phyloP scores from a whole-genome alignment of 768 basidiomycete species.

The Lentinula detonsa region DNA sequence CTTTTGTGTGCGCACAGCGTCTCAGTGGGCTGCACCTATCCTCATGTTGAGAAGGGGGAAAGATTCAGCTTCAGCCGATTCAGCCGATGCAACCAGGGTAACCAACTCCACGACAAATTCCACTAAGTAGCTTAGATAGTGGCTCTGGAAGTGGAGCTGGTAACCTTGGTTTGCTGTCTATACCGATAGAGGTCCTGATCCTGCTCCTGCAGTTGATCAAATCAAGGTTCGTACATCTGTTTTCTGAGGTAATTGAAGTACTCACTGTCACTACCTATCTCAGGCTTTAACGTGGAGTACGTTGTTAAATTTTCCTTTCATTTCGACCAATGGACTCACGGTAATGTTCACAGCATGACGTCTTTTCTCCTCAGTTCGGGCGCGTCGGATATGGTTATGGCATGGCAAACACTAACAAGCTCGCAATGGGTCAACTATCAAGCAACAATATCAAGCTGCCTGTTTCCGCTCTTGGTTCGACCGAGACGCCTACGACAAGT shows the following conservation, averaged over 20 bases:
- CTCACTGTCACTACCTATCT: neutral
- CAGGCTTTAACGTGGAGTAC: conserved; percentile 24
- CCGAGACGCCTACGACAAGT: conserved; percentile 35
- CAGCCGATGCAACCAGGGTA: neutral
- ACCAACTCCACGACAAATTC: neutral
- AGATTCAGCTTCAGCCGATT: neutral
- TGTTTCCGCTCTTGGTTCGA: conserved; percentile 48
- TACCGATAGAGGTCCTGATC: conserved; percentile 5
- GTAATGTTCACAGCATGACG: conserved; percentile 15
- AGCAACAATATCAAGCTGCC: conserved; percentile 44
- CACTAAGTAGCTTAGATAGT: neutral
- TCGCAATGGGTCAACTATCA: conserved; percentile 31
- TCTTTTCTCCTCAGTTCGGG: conserved; percentile 37
- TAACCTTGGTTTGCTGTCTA: conserved; percentile 2
- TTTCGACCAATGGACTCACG: neutral
- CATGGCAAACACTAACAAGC: conserved; percentile 18
- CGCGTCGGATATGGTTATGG: conserved; percentile 22
- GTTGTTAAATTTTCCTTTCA: neutral
- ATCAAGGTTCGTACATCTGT: neutral
- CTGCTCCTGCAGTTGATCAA: neutral
- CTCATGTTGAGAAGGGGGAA: neutral
- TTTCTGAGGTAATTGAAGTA: neutral
- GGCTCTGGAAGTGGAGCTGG: neutral
- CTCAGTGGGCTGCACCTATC: neutral
- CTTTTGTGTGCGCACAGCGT: neutral